Evolutionary conservation across 768 basidiomycete genomes (phyloP).

Genomic region (Hericium rajendrae): DNA sequence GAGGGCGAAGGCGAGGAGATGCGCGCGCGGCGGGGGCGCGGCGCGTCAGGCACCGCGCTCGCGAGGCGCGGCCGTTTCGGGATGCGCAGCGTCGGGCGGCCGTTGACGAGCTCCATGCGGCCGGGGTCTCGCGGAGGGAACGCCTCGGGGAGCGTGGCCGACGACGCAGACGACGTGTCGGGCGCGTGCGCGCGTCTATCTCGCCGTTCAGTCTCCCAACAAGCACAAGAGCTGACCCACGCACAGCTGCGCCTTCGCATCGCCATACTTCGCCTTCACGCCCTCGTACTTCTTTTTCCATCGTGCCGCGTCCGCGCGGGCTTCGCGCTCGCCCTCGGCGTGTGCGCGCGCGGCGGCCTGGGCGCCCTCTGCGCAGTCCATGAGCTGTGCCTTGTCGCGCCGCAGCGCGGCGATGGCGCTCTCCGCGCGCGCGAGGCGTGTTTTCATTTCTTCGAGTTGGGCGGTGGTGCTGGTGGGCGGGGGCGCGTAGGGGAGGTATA

Average conservation of each 20-base stretch:
- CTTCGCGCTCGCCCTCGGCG: conserved; percentile 1
- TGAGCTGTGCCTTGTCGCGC: conserved; percentile 7
- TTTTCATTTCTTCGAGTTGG: conserved; percentile 1
- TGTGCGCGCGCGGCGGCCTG: not conserved
- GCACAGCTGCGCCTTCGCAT: not conserved
- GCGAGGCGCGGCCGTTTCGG: not conserved
- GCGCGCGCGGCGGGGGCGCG: not conserved
- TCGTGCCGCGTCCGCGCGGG: conserved; percentile 2
- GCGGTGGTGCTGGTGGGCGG: not conserved
- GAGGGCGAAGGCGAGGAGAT: not conserved
- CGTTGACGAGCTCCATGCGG: not conserved
- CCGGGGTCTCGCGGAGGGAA: no score
- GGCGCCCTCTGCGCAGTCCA: conserved; percentile 2
- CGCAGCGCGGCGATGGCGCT: not conserved
- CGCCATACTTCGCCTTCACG: not conserved
- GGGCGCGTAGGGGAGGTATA: not conserved
- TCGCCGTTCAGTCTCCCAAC: no score
- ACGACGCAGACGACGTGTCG: no score
- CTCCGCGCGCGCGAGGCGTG: not conserved
- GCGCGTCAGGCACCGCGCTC: not conserved
- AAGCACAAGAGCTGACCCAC: no score
- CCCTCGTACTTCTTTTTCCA: not conserved
- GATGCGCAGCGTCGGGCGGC: not conserved
- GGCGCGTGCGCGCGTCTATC: no score
- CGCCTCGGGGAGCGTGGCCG: no score